Evolutionary conservation across 441 rosid species (phyloP), one percentile per base, ranked within the genome.

Genomic region (Macaranga tanarius): DNA sequence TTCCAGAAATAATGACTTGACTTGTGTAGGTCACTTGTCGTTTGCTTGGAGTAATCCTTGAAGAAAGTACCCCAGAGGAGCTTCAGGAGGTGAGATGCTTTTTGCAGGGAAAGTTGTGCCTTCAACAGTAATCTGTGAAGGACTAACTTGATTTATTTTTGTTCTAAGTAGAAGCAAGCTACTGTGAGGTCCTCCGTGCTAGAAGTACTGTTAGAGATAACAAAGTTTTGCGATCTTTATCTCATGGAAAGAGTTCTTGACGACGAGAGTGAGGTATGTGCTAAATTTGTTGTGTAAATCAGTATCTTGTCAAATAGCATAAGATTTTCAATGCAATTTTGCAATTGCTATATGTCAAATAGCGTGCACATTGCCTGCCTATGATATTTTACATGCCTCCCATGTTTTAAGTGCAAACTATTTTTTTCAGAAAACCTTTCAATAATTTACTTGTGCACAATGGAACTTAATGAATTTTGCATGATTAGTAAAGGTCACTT

Each of bases 161-260:
- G 23, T 79, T 74, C n/a, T 72, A 74, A 70, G 80, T 86, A 95
- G 99, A 90, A 81, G 77, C 92, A 90, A 90, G 97, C 85, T 67
- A 95, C 98, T 25, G 96, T 95, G 73, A 90, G 83, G 81, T 86
- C 95, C 71, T 90, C 97, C 40, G 97, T 87, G 74, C 79, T 95
- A 83, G 97, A 95, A 82, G 93, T 93, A 74, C 89, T 95, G 45
- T 79, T 91, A 82, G 99, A 95, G 86, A 89, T 95, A 72, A 84
- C 97, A 44, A 95, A 88, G 81, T 86, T 74, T 78, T 91, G 94
- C 80, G 99, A 95, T 83, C 90, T 95, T 62, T 93, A 95, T 86
- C 94, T 93, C 67, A 95, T 95, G 99, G 99, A 95, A 85, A 89
- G 98, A 86, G 98, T 95, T 78, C 80, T 90, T 75, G 97, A 95